phyloP scores from a whole-genome alignment of 2,329 filamentous ascomycete genomes.

The Monosporascus sp. region DNA sequence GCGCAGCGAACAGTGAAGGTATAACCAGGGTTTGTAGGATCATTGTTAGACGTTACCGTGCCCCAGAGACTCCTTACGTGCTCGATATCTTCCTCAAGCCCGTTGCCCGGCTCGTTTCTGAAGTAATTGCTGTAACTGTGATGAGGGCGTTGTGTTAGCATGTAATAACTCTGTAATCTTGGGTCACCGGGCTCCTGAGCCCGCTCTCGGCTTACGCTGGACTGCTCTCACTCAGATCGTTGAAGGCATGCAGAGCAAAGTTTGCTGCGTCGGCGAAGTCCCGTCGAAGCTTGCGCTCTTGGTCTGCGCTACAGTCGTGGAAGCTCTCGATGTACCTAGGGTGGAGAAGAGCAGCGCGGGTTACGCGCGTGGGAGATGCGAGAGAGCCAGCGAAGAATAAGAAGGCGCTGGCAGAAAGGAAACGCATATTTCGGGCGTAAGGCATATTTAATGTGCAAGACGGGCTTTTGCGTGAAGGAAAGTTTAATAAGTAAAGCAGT shows the following conservation, averaged over 20 bases:
- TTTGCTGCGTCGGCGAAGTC: conserved; percentile 5
- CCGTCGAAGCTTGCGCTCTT: conserved; percentile 1
- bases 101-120: background rate
- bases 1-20: conserved; percentile 6
- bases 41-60: conserved; percentile 1
- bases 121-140: conserved; percentile 5
- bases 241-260: background rate
- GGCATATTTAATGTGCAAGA: no score
- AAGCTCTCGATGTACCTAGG: background rate
- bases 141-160: background rate
- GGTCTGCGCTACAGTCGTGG: background rate
- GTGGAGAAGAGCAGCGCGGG: no score
- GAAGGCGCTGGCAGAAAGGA: no score
- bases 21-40: background rate
- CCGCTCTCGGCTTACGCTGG: conserved; percentile 1
- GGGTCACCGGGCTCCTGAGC: no score
- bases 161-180: no score
- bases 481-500: no score
- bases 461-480: no score
- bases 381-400: no score
- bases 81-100: background rate
- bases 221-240: conserved; percentile 1
- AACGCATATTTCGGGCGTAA: no score
- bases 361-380: no score
- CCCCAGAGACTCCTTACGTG: conserved; percentile 1